Base-by-base conservation (phyloP, 169 alveolate species). In the Eimeria necatrix region DNA sequence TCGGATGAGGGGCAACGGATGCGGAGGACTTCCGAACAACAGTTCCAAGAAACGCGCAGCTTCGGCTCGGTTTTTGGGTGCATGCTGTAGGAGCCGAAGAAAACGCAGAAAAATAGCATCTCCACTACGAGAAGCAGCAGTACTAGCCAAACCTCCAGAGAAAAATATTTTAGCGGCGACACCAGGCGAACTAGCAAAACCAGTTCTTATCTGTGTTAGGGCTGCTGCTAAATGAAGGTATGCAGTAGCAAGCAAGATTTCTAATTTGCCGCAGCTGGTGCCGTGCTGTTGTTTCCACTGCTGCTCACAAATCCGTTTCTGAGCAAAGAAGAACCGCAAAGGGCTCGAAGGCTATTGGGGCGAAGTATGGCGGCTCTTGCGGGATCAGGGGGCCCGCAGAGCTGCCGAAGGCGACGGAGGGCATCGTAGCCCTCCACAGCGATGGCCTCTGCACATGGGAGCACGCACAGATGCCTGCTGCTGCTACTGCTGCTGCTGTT, bases 371-470 rank as follows among this genome's bases (percentile, higher is more conserved):
- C 91, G 10, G 91, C 91, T 32, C 91, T 83, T 53, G 91, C 56
- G 76, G 91, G 91, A 48, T 83, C 91, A 9, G 91, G 60, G 56
- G 91, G 91, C 48, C 91, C 91, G 78, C 91, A 83, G 76, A 83
- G 59, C 91, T 83, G 91, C 76, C 91, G 52, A 52, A 83, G 59
- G 59, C 91, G 91, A 64, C 91, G 91, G 4, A 83, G 74, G 32
- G 91, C 91, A 52, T 83, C 91, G 61, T 32, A 53, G 53, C 91
- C 91, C 46, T 83, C 91, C n/a, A 83, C 91, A 6, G 76, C 91
- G 56, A 83, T 83, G 56, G 91, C 91, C 91, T 59, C 91, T 83
- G 46, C 46, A 18, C 12, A 59, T 10, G 49, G 48, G 41, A 32
- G 49, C 68, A 49, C 61, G 49, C 71, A 78, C 26, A 53, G 52